A percentile compares a stretch with the other conserved stretches of the same genome.
phyloP scores from a whole-genome alignment of 2,329 filamentous ascomycete species.

The Sarocladium oryzae region DNA sequence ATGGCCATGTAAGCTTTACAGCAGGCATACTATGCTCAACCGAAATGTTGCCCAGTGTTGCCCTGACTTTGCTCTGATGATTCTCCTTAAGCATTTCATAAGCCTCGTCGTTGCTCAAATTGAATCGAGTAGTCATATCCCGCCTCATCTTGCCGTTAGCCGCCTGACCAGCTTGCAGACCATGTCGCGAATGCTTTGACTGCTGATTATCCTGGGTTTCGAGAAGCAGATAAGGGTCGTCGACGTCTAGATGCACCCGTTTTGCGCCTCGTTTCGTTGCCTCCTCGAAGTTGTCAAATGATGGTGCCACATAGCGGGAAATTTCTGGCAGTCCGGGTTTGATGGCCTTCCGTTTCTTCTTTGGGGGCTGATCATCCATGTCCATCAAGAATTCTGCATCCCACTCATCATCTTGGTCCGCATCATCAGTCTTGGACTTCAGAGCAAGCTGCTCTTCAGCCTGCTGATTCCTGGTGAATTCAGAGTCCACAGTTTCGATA shows the following conservation, averaged over 20 bases:
- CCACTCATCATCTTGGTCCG: conserved; percentile 51
- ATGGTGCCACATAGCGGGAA: conserved; percentile 56
- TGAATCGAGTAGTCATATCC: conserved; percentile 76
- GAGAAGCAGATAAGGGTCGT: conserved; percentile 79
- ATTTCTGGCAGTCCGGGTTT: conserved; percentile 54
- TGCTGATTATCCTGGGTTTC: conserved; percentile 66
- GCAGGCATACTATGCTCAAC: conserved; percentile 94
- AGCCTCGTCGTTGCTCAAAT: conserved; percentile 91
- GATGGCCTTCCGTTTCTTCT: conserved; percentile 62
- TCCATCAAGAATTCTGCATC: conserved; percentile 52
- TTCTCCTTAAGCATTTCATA: conserved; percentile 97
- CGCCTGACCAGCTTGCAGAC: conserved; percentile 56
- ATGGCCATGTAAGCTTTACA: conserved; percentile 86
- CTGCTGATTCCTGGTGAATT: conserved; percentile 27
- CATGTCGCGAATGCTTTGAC: conserved; percentile 49
- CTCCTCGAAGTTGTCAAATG: conserved; percentile 74
- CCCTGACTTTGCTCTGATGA: conserved; percentile 90
- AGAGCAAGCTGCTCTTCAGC: conserved; percentile 26
- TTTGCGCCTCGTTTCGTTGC: conserved; percentile 68
- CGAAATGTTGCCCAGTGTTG: conserved; percentile 83
- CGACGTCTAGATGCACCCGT: conserved; percentile 76
- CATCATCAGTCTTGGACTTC: conserved; percentile 25
- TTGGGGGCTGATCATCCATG: conserved; percentile 33
- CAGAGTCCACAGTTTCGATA: conserved; percentile 41
- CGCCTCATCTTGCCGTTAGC: conserved; percentile 64